These are phyloP conservation scores for Fusarium albosuccineum DNA, from an alignment of 2,329 filamentous ascomycete genomes.

Conservation along the genomic window DNA sequence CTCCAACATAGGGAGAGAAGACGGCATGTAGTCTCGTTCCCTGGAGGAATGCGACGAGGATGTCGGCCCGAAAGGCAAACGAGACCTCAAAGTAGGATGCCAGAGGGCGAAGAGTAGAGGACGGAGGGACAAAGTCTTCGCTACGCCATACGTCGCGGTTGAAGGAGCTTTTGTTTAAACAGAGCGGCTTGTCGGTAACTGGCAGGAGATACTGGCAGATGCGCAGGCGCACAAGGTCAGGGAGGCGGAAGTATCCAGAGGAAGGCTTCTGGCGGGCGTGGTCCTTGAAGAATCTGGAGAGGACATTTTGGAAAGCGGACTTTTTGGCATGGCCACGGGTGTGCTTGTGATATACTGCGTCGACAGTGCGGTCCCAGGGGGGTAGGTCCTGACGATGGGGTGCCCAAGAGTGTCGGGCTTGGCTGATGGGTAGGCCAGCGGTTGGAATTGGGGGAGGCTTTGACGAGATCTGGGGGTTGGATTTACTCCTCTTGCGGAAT, in stretches of 20 bases:
- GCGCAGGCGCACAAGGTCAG: slow-evolving; percentile 42
- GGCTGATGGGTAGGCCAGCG: background rate
- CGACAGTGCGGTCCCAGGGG: slow-evolving; percentile 54
- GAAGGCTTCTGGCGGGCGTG: slow-evolving; percentile 19
- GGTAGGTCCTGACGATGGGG: slow-evolving; percentile 40
- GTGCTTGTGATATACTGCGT: slow-evolving; percentile 51
- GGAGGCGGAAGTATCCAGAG: slow-evolving; percentile 43
- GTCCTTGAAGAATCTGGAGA: slow-evolving; percentile 42
- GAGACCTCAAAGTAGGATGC: slow-evolving; percentile 48
- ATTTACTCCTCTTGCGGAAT: slow-evolving; percentile 32
- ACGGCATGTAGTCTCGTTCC: slow-evolving; percentile 54
- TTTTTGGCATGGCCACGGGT: slow-evolving; percentile 14
- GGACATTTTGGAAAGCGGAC: slow-evolving; percentile 29
- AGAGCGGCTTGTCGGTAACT: slow-evolving; percentile 41
- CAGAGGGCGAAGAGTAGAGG: slow-evolving; percentile 43
- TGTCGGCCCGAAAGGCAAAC: slow-evolving; percentile 53
- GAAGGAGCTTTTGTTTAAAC: slow-evolving; percentile 47
- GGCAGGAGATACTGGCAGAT: slow-evolving; percentile 48
- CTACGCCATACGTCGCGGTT: slow-evolving; percentile 52
- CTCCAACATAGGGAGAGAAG: slow-evolving; percentile 54
- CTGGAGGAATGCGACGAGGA: slow-evolving; percentile 53
- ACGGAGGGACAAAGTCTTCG: slow-evolving; percentile 50
- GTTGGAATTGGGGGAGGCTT: slow-evolving; percentile 13
- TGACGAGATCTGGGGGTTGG: slow-evolving; percentile 19
- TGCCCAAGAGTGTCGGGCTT: background rate